A percentile compares a stretch with the other conserved stretches of the same genome.
Evolutionary conservation across 257 asterid genomes (phyloP).

Genomic region (Oldenlandia corymbosa): DNA sequence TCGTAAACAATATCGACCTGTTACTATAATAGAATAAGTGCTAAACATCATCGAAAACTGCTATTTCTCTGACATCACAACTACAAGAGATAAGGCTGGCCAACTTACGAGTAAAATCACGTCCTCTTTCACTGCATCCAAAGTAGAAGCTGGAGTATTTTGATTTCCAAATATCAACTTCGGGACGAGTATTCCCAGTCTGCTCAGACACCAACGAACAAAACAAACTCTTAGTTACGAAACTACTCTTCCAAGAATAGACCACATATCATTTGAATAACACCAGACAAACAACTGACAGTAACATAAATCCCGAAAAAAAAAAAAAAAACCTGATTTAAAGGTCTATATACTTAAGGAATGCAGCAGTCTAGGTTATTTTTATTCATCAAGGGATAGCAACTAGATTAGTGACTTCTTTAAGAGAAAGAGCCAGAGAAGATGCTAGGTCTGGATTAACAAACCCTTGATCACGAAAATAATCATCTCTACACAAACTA

Average conservation of each 20-base stretch:
- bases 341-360: neutral
- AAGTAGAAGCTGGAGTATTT: conserved; percentile 60
- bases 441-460: neutral
- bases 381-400: no score
- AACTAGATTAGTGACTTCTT: neutral
- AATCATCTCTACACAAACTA: no score
- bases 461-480: neutral
- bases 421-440: neutral
- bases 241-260: no score
- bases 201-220: conserved; percentile 16
- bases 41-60: neutral
- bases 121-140: conserved; percentile 86
- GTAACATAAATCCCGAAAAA: neutral
- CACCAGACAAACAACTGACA: neutral
- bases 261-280: conserved; percentile 2
- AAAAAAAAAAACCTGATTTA: neutral
- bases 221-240: conserved; percentile 18
- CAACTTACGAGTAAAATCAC: conserved; percentile 60
- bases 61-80: neutral
- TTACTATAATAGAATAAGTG: neutral
- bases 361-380: neutral
- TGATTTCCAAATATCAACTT: conserved; percentile 89
- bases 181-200: conserved; percentile 59
- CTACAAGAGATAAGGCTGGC: neutral
- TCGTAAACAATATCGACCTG: neutral